Conservation (phyloP, 345 rosid genomes). For the Mangifera indica region DNA sequence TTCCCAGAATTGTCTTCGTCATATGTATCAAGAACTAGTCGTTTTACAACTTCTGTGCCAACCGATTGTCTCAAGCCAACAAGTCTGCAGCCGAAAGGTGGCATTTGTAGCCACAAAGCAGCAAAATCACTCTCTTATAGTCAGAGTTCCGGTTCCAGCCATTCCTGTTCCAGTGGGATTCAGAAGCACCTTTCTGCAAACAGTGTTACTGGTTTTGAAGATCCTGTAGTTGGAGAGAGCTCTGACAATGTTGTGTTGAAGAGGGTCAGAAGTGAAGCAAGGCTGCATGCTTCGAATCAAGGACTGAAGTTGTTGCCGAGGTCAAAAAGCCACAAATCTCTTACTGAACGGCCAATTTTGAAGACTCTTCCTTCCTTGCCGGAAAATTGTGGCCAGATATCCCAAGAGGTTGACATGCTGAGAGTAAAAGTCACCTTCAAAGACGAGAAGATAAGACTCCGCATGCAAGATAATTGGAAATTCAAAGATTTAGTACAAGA, state of each 20-base stretch:
- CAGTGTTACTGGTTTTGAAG: conserved; percentile 23
- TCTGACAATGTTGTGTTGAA: conserved; percentile 25
- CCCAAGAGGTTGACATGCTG: conserved; percentile 45
- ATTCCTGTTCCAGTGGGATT: conserved; percentile 61
- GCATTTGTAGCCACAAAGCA: conserved; percentile 18
- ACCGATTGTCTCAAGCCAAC: conserved; percentile 28
- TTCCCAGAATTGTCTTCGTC: conserved; percentile 70
- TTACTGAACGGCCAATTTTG: conserved; percentile 29
- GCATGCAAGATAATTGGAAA: conserved; percentile 51
- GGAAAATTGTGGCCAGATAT: conserved; percentile 21
- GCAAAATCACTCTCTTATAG: conserved; percentile 62
- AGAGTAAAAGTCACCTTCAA: conserved; percentile 67
- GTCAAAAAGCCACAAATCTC: conserved; percentile 46
- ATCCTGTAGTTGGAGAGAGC: conserved; percentile 34
- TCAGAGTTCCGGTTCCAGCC: conserved; percentile 77
- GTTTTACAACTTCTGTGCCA: conserved; percentile 25
- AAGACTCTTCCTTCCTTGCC: conserved; percentile 32
- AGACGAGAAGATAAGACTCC: conserved; percentile 65
- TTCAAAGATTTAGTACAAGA: conserved; percentile 55
- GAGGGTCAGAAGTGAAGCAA: conserved; percentile 46
- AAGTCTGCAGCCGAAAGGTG: conserved; percentile 31
- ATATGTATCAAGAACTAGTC: conserved; percentile 33
- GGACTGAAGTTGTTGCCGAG: conserved; percentile 36
- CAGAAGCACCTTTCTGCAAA: conserved; percentile 38
- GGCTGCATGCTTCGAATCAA: conserved; percentile 46